Percentiles rank a stretch among this genome's conserved stretches.
Conservation (phyloP, 2,329 filamentous ascomycete genomes). For the Epichloe glyceriae region DNA sequence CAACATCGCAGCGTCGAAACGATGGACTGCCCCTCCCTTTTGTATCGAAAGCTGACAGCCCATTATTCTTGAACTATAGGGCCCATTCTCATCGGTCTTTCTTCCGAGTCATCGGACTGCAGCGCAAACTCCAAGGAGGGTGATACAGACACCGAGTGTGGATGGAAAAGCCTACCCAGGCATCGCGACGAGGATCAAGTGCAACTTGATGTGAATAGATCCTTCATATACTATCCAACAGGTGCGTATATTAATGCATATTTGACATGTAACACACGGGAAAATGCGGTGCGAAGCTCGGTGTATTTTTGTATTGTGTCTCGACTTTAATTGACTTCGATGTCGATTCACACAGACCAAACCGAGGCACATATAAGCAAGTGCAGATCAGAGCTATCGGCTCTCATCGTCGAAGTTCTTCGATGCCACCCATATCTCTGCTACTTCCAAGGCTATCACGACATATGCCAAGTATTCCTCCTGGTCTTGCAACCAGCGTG, state of each 20-base stretch:
- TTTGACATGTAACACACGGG: not conserved
- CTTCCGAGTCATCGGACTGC: not conserved
- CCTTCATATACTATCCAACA: slow-evolving; percentile 93
- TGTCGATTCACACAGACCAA: slow-evolving; percentile 38
- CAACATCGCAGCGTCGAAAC: slow-evolving; percentile 4
- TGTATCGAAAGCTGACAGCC: not conserved
- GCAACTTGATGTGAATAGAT: slow-evolving; percentile 78
- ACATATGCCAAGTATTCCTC: slow-evolving; percentile 92
- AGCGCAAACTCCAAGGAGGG: not conserved
- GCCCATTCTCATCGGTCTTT: slow-evolving; percentile 45
- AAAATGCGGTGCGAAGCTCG: not conserved
- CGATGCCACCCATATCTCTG: slow-evolving; percentile 70
- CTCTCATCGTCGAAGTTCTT: slow-evolving; percentile 69
- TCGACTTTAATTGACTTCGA: not conserved
- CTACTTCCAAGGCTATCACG: slow-evolving; percentile 98
- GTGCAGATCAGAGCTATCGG: slow-evolving; percentile 65
- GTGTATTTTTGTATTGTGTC: not conserved
- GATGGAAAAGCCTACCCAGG: slow-evolving; percentile 52
- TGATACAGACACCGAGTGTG: slow-evolving; percentile 4
- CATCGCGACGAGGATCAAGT: slow-evolving; percentile 89
- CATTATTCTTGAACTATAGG: slow-evolving; percentile 28
- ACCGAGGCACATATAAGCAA: slow-evolving; percentile 53
- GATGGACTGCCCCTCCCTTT: not conserved
- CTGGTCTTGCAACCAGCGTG: slow-evolving; percentile 59
- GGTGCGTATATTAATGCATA: slow-evolving; percentile 32